These are phyloP conservation scores for Berberis vulgaris DNA, from an alignment of 164 flowering plant genomes.

Conservation along the genomic window DNA sequence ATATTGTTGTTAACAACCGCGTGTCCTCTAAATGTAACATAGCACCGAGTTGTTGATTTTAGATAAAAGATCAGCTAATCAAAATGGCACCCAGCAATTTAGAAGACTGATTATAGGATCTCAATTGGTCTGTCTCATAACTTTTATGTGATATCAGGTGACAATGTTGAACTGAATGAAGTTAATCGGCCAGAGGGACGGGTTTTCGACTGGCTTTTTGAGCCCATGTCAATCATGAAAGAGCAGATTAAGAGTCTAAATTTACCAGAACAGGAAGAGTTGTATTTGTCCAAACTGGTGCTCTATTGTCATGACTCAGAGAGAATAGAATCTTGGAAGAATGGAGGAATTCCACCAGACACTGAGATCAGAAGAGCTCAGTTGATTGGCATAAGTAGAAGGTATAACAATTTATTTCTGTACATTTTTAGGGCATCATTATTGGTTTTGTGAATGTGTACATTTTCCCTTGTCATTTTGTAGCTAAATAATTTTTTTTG, in stretches of 20 bases:
- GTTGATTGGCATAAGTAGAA: constrained; percentile 31
- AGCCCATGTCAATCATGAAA: constrained; percentile 32
- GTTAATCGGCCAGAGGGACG: constrained; percentile 36
- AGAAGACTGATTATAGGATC: too few relatives aligned
- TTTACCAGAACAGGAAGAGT: constrained; percentile 18
- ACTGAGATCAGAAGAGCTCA: constrained; percentile 35
- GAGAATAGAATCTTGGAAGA: constrained; percentile 29
- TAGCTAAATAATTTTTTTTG: too few relatives aligned
- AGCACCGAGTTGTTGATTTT: too few relatives aligned
- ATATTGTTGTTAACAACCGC: too few relatives aligned
- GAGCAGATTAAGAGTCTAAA: constrained; percentile 28
- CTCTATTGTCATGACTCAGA: constrained; percentile 20
- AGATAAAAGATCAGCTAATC: too few relatives aligned
- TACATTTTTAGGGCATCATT: not conserved
- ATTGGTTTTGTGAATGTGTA: not conserved
- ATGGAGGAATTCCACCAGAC: constrained; percentile 30
- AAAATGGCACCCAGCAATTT: too few relatives aligned
- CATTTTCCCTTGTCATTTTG: too few relatives aligned
- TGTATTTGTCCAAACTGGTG: constrained; percentile 22
- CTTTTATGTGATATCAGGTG: constrained; percentile 20
- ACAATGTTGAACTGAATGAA: constrained; percentile 23
- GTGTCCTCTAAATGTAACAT: too few relatives aligned
- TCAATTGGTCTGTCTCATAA: not conserved
- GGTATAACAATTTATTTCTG: constrained; percentile 9
- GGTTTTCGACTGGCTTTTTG: constrained; percentile 39